These are phyloP conservation scores for Beauveria caledonica DNA, from an alignment of 2,329 filamentous ascomycete species.

Conservation along the genomic window DNA sequence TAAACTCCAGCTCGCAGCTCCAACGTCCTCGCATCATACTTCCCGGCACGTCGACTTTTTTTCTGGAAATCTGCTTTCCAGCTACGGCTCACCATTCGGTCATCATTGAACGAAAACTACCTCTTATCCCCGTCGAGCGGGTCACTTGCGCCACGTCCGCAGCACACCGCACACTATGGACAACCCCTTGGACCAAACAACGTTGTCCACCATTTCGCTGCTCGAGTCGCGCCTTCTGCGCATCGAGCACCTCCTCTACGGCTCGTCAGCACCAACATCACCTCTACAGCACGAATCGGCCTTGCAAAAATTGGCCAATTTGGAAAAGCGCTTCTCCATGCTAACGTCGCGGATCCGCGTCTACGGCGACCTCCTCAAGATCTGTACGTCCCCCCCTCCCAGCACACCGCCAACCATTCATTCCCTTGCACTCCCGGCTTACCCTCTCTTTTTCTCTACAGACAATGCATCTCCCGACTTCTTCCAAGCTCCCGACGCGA, in stretches of 20 bases:
- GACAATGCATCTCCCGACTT: slow-evolving; percentile 47
- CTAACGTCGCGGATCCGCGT: slow-evolving; percentile 45
- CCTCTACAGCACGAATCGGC: slow-evolving; percentile 32
- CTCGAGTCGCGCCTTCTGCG: slow-evolving; percentile 52
- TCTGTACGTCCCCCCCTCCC: slow-evolving; percentile 38
- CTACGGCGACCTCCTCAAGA: slow-evolving; percentile 51
- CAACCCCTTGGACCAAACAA: slow-evolving; percentile 40
- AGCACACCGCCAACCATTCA: neutral
- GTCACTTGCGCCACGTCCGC: neutral
- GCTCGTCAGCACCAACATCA: slow-evolving; percentile 27
- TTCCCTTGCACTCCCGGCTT: neutral
- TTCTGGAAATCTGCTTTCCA: neutral
- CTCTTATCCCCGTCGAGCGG: neutral
- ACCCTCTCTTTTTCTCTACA: slow-evolving; percentile 18
- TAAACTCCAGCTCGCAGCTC: neutral
- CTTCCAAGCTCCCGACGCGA: slow-evolving; percentile 40
- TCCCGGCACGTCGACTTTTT: neutral
- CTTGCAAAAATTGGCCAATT: slow-evolving; percentile 36
- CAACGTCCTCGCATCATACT: neutral
- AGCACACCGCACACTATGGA: slow-evolving; percentile 19
- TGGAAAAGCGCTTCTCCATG: slow-evolving; percentile 45
- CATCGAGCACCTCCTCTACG: slow-evolving; percentile 51
- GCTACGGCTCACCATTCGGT: too few relatives aligned
- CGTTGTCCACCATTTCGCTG: slow-evolving; percentile 46
- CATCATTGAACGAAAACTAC: neutral